Conservation (phyloP, 805 yeast species). For the Candida tallmaniae region DNA sequence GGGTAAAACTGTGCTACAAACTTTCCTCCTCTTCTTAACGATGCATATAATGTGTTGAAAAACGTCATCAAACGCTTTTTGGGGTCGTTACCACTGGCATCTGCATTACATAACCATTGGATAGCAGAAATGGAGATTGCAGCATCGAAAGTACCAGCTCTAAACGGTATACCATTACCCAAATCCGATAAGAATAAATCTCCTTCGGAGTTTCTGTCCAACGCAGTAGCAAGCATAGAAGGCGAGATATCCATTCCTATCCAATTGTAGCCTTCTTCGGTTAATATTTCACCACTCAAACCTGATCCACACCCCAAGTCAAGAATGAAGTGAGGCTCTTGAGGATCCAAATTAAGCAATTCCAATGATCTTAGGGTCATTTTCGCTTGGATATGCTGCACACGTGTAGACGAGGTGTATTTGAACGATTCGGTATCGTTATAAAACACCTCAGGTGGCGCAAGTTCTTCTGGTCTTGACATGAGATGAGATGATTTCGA, state of each 20-base stretch:
- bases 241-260: constrained; percentile 95
- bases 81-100: constrained; percentile 76
- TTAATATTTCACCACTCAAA: constrained; percentile 85
- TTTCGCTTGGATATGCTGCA: constrained; percentile 96
- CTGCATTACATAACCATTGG: constrained; percentile 98
- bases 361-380: constrained; percentile 95
- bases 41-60: constrained; percentile 83
- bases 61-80: constrained; percentile 73
- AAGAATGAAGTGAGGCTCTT: constrained; percentile 61
- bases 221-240: constrained; percentile 90
- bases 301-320: constrained; percentile 99
- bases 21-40: constrained; percentile 90
- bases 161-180: constrained; percentile 90
- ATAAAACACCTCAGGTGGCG: constrained; percentile 95
- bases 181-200: constrained; percentile 88
- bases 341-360: constrained; percentile 63
- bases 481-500: constrained; percentile 33
- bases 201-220: constrained; percentile 90
- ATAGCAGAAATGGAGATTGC: constrained; percentile 93
- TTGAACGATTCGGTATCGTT: constrained; percentile 86
- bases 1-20: constrained; percentile 98
- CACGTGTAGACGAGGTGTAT: constrained; percentile 91
- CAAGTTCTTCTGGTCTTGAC: constrained; percentile 96
- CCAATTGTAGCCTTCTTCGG: constrained; percentile 94
- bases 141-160: constrained; percentile 96